Conservation (phyloP, 192 early-diverging fungal genomes). For the Neocallimastix lanati region DNA sequence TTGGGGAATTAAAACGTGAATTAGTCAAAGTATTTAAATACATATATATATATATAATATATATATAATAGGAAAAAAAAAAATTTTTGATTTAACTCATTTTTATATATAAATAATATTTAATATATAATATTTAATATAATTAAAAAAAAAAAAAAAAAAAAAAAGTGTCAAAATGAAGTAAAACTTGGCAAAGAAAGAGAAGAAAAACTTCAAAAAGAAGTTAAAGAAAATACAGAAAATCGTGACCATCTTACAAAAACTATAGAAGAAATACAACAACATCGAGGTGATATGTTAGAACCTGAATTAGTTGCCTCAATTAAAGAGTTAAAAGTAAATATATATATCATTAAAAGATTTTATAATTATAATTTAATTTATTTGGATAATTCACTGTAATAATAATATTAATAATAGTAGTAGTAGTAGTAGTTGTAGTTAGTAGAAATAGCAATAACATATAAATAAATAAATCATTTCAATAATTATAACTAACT, state of each 20-base stretch:
- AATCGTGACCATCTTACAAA: conserved; percentile 16
- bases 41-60: neutral
- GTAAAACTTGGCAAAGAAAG: conserved; percentile 27
- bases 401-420: too few relatives aligned
- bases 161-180: conserved; percentile 32
- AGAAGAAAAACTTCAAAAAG: conserved; percentile 22
- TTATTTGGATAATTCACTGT: too few relatives aligned
- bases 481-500: too few relatives aligned
- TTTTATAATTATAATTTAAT: too few relatives aligned
- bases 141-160: too few relatives aligned
- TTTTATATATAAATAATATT: too few relatives aligned
- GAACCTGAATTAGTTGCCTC: conserved; percentile 39
- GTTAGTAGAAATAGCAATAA: too few relatives aligned
- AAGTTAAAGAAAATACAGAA: conserved; percentile 24
- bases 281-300: conserved; percentile 45
- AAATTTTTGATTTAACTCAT: too few relatives aligned
- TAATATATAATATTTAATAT: too few relatives aligned
- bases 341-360: neutral
- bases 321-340: conserved; percentile 39
- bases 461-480: too few relatives aligned
- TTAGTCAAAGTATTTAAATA: conserved; percentile 22
- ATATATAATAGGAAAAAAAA: too few relatives aligned
- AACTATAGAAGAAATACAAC: conserved; percentile 41
- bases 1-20: conserved; percentile 40
- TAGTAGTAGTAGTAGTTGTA: too few relatives aligned